Conservation (phyloP, 176 grass and related monocot species). For the Phoenix dactylifera region DNA sequence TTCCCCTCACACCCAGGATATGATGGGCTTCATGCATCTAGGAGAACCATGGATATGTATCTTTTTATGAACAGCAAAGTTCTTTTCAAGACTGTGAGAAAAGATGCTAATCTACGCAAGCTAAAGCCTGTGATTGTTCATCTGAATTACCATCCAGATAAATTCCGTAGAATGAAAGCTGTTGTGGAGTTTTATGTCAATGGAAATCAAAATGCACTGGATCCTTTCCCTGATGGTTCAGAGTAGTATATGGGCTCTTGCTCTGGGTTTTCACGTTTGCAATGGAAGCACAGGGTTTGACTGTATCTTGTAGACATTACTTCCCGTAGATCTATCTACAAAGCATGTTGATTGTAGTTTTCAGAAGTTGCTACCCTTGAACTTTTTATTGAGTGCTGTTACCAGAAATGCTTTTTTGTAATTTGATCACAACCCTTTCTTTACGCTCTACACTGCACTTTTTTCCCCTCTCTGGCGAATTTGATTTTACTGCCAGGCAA, state of each 20-base stretch:
- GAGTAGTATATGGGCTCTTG: conserved; percentile 18
- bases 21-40: conserved; percentile 83
- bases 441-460: no score
- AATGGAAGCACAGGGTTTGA: no score
- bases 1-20: conserved; percentile 72
- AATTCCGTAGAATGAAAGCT: conserved; percentile 67
- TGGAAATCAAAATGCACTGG: conserved; percentile 70
- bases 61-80: conserved; percentile 99
- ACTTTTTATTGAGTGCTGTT: no score
- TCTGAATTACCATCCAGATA: conserved; percentile 97
- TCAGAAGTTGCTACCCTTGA: no score
- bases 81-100: conserved; percentile 93
- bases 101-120: conserved; percentile 49
- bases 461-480: no score
- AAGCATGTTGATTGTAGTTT: no score
- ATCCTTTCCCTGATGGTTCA: conserved; percentile 89
- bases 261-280: no score
- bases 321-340: no score
- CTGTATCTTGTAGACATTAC: no score
- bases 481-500: no score
- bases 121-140: conserved; percentile 96
- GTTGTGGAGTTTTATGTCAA: conserved; percentile 81
- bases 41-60: conserved; percentile 94
- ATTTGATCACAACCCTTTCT: no score
- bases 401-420: no score